Percentiles rank a stretch among this genome's conserved stretches.
Evolutionary conservation across 805 yeast genomes (phyloP).

Genomic region (Nakazawaea wyomingensis): DNA sequence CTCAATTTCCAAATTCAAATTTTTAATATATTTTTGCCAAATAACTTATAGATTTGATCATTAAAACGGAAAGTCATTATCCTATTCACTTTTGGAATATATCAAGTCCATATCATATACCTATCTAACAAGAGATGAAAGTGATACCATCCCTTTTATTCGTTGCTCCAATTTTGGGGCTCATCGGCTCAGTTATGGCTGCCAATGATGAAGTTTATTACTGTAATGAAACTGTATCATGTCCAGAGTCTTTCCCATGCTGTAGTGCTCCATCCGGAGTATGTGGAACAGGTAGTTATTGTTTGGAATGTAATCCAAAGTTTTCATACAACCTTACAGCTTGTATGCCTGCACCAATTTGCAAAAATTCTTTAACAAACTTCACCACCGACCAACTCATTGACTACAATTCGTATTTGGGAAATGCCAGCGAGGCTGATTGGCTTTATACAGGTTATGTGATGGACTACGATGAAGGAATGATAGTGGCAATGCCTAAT

Average conservation of each 20-base stretch:
- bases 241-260: constrained; percentile 83
- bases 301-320: constrained; percentile 83
- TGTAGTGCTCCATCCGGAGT: constrained; percentile 72
- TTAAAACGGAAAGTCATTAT: too few species aligned
- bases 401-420: constrained; percentile 35
- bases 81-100: too few species aligned
- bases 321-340: constrained; percentile 59
- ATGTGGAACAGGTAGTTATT: constrained; percentile 37
- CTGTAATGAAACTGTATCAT: constrained; percentile 50
- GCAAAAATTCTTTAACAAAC: constrained; percentile 41
- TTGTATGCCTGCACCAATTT: constrained; percentile 84
- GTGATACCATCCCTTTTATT: background rate
- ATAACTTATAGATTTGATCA: too few species aligned
- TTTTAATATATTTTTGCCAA: too few species aligned
- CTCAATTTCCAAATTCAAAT: too few species aligned
- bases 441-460: constrained; percentile 70
- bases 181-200: background rate
- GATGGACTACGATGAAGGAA: constrained; percentile 48
- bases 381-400: constrained; percentile 32
- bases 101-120: too few species aligned
- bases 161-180: background rate
- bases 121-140: background rate
- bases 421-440: constrained; percentile 60
- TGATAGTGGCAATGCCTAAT: constrained; percentile 75
- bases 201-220: constrained; percentile 1